phyloP scores from a whole-genome alignment of 352 stramenopile genomes.

The Thalassiosira hispida region DNA sequence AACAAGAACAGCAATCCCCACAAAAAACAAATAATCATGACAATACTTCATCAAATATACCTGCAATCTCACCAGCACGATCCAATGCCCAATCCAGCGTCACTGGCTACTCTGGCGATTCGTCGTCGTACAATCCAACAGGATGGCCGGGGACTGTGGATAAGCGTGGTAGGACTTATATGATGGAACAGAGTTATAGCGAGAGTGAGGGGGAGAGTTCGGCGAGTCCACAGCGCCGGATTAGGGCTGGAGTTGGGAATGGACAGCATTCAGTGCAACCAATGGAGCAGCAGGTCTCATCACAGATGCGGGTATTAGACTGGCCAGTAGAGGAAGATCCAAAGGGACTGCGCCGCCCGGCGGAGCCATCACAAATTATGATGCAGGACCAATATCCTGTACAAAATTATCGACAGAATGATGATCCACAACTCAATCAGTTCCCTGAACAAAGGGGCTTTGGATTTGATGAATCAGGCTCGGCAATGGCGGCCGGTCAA shows the following conservation, averaged over 20 bases:
- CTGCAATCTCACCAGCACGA: constrained; percentile 48
- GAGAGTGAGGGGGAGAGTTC: constrained; percentile 52
- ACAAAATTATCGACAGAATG: constrained; percentile 24
- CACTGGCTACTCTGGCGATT: constrained; percentile 39
- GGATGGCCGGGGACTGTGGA: constrained; percentile 82
- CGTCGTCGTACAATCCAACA: constrained; percentile 64
- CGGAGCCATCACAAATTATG: background rate
- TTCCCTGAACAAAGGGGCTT: background rate
- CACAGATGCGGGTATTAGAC: background rate
- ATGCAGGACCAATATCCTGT: constrained; percentile 17
- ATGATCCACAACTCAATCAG: background rate
- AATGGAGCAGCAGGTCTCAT: background rate
- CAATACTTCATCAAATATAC: background rate
- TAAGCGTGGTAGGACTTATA: constrained; percentile 55
- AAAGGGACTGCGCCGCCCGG: too few species aligned
- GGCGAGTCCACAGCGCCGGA: constrained; percentile 6
- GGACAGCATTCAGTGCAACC: background rate
- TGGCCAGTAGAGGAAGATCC: too few species aligned
- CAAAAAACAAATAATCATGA: constrained; percentile 1
- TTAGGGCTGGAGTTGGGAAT: background rate
- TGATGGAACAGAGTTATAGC: constrained; percentile 72
- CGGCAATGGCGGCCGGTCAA: constrained; percentile 8
- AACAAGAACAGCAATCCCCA: background rate
- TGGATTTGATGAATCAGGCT: constrained; percentile 11
- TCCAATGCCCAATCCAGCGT: constrained; percentile 57